Evolutionary conservation across 768 basidiomycete species (phyloP).

Genomic region (Pholiota molesta): DNA sequence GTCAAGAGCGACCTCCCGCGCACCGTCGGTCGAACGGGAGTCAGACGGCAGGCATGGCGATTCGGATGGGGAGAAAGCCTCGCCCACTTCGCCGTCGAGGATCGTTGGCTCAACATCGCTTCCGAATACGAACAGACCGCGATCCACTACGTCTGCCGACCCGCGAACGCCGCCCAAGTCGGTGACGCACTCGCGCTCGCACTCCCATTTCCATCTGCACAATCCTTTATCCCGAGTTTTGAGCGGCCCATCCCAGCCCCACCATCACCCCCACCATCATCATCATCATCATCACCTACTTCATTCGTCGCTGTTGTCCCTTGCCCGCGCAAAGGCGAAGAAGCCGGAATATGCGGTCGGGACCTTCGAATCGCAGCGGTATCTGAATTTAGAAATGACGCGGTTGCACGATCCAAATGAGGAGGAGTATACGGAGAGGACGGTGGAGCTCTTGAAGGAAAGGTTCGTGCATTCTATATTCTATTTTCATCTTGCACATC

Average conservation of each 20-base stretch:
- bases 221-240: constrained; percentile 20
- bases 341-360: constrained; percentile 62
- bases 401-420: constrained; percentile 52
- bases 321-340: constrained; percentile 31
- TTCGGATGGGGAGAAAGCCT: not conserved
- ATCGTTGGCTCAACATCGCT: not conserved
- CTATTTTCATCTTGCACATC: not conserved
- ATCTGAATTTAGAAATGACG: constrained; percentile 66
- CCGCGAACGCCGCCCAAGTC: not conserved
- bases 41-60: not conserved
- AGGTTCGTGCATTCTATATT: constrained; percentile 31
- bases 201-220: constrained; percentile 8
- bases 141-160: not conserved
- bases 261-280: constrained; percentile 32
- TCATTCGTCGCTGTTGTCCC: constrained; percentile 42
- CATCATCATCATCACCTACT: constrained; percentile 22
- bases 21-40: not conserved
- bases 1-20: constrained; percentile 7
- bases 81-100: not conserved
- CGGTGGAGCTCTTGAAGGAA: constrained; percentile 46
- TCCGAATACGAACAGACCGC: not conserved
- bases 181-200: constrained; percentile 6
- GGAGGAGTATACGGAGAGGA: constrained; percentile 43
- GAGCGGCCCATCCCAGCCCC: constrained; percentile 18
- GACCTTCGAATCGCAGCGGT: constrained; percentile 73